Evolutionary conservation across 306 rosid species (phyloP).

Genomic region (Argentina anserina): DNA sequence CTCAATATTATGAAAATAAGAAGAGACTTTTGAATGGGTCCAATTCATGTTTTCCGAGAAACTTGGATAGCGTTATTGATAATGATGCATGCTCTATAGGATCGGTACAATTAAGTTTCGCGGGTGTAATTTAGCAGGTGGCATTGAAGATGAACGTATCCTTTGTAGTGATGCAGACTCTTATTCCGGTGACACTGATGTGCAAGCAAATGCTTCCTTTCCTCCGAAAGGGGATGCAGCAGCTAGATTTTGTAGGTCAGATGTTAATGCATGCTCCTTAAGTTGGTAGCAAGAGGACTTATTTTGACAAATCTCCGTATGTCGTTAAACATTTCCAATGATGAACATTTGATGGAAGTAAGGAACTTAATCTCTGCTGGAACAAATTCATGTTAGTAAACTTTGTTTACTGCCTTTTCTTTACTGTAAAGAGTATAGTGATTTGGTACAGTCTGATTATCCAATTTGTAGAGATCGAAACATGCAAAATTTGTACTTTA

Average conservation of each 20-base stretch:
- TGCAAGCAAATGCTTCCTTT: slow-evolving; percentile 34
- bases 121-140: slow-evolving; percentile 41
- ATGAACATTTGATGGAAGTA: slow-evolving; percentile 66
- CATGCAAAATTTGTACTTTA: background rate
- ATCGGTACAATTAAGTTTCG: slow-evolving; percentile 29
- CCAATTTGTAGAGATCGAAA: slow-evolving; percentile 8
- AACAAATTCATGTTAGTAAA: slow-evolving; percentile 23
- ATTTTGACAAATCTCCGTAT: slow-evolving; percentile 81
- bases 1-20: slow-evolving; percentile 9
- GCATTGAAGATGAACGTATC: slow-evolving; percentile 41
- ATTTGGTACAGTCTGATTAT: slow-evolving; percentile 6
- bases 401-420: background rate
- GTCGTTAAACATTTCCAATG: slow-evolving; percentile 79
- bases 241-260: slow-evolving; percentile 57
- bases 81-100: slow-evolving; percentile 47
- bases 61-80: slow-evolving; percentile 43
- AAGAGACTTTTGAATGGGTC: slow-evolving; percentile 32
- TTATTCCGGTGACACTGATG: slow-evolving; percentile 33
- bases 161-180: slow-evolving; percentile 66
- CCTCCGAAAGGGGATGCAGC: slow-evolving; percentile 36
- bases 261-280: slow-evolving; percentile 67
- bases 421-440: slow-evolving; percentile 22
- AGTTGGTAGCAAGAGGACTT: slow-evolving; percentile 86
- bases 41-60: slow-evolving; percentile 37
- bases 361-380: slow-evolving; percentile 42